Conservation (phyloP, 1,139 yeast species). For the Suhomyces ambrosiae region DNA sequence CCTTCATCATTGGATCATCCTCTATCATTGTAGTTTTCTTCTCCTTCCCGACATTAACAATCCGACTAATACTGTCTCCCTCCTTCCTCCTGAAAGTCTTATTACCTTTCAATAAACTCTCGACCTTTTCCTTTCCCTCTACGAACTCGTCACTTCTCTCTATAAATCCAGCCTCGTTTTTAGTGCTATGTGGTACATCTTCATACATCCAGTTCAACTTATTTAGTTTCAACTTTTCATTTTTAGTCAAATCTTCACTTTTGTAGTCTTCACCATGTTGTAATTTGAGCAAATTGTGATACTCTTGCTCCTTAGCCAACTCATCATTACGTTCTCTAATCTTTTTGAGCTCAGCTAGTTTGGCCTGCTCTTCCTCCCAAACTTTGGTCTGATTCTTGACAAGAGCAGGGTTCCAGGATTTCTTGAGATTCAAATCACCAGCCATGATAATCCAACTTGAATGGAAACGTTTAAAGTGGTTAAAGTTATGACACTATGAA, state of each 20-base stretch:
- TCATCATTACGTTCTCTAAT: constrained; percentile 69
- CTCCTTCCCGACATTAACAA: constrained; percentile 22
- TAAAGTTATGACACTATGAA: too few relatives aligned
- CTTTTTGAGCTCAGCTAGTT: constrained; percentile 67
- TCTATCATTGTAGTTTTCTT: constrained; percentile 18
- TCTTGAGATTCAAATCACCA: constrained; percentile 83
- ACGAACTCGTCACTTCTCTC: constrained; percentile 39
- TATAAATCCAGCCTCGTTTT: constrained; percentile 33
- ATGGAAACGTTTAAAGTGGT: too few relatives aligned
- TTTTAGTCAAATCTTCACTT: constrained; percentile 30
- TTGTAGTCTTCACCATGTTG: constrained; percentile 46
- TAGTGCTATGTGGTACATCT: constrained; percentile 29
- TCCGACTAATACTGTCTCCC: constrained; percentile 18
- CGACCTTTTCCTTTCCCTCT: constrained; percentile 39
- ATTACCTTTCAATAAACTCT: constrained; percentile 31
- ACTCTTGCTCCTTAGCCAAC: constrained; percentile 63
- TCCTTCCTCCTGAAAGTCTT: constrained; percentile 18
- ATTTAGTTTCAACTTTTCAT: constrained; percentile 47
- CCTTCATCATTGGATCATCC: constrained; percentile 60
- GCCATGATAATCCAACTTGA: too few relatives aligned
- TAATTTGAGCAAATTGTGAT: constrained; percentile 56
- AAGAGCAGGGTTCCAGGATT: constrained; percentile 95
- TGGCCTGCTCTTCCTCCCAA: constrained; percentile 81
- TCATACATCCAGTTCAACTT: constrained; percentile 89
- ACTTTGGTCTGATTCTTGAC: constrained; percentile 84